Base-by-base conservation (phyloP, 202 grass and related monocot genomes). In the Panicum hallii region DNA sequence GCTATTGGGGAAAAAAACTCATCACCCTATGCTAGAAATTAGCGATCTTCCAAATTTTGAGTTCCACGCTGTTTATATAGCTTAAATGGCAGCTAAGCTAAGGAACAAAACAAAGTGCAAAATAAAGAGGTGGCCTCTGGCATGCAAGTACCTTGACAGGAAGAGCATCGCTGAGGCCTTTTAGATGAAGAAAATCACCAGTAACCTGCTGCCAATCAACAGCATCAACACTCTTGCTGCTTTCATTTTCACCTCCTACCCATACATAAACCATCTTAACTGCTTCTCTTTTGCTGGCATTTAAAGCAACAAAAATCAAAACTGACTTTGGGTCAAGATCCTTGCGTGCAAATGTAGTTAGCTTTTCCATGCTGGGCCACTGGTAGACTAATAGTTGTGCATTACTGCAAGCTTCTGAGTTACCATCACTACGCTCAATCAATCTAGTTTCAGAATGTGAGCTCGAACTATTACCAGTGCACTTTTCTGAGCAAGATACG, bases 311-410 rank as follows among this genome's bases (percentile, higher is more conserved):
- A 83, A 95, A 94, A 89, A 99, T 86, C 66, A 93, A 91, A 90
- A 92, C 96, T 38, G 91, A 89, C 82, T 94, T 94, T 3, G 91
- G 72, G 70, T 99, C 93, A 82, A 95, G 86, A 91, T 94, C 86
- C 61, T 90, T 83, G 19, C 23, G 89, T 52, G 88, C 58, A 49
- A 92, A 90, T 65, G 72, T 82, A 78, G 68, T 86, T 69, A 95
- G 62, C 70, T 94, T 90, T 85, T 94, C 96, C 93, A 89, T 94
- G 83, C 78, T 81, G 55, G 96, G 91, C 96, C 96, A 99, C 10
- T 49, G 85, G 88, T 95, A 94, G 8, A 92, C 89, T 83, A 88
- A 64, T 50, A 76, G 70, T 77, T 79, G 83, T 57, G 70, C 4
- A 1, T 75, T 83, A 70, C 66, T 84, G 50, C 57, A 80, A 66